Evolutionary conservation across 257 asterid genomes (phyloP).

Genomic region (Forsythia viridissima): DNA sequence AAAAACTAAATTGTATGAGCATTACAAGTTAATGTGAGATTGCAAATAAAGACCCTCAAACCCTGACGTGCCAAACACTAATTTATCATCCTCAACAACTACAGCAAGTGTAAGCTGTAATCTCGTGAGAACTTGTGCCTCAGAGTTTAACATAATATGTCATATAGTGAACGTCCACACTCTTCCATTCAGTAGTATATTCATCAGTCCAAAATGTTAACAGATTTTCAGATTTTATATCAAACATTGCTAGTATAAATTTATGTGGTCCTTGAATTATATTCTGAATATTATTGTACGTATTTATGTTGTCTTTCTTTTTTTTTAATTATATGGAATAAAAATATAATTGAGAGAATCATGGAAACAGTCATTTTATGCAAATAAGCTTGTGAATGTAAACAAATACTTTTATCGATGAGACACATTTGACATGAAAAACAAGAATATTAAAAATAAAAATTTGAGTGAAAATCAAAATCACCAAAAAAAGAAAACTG

Average conservation of each 20-base stretch:
- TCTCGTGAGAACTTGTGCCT: background rate
- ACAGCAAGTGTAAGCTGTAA: background rate
- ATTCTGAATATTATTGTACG: background rate
- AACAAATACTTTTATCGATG: background rate
- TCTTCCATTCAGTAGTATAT: too few relatives aligned
- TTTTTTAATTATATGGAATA: background rate
- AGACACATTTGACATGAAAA: background rate
- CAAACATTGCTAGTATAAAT: background rate
- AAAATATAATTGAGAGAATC: background rate
- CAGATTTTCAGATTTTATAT: too few relatives aligned
- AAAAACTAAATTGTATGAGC: background rate
- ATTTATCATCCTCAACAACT: background rate
- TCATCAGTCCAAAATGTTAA: too few relatives aligned
- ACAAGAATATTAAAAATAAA: background rate
- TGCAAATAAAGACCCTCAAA: constrained; percentile 2
- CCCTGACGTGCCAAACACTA: background rate
- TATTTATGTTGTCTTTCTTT: too few relatives aligned
- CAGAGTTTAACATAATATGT: background rate
- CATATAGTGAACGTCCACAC: too few relatives aligned
- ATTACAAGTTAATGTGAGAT: background rate
- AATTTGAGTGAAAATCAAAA: background rate
- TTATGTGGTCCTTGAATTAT: background rate
- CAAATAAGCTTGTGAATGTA: background rate
- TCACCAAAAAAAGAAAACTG: constrained; percentile 7
- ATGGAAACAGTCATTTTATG: background rate